A percentile compares a stretch with the other conserved stretches of the same genome.
Conservation (phyloP, 345 rosid genomes). For the Dipteronia sinensis region DNA sequence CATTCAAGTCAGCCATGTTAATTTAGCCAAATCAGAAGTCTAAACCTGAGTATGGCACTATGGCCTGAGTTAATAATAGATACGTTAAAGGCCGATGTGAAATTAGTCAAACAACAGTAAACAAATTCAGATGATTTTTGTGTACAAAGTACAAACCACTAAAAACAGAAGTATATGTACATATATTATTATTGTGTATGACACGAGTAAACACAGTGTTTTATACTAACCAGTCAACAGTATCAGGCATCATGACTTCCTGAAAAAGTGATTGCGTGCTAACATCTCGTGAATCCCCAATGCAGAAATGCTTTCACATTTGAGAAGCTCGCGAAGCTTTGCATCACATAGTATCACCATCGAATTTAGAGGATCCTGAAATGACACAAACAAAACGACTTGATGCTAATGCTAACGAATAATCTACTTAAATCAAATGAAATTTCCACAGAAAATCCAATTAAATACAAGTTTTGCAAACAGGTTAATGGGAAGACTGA, state of each 20-base stretch:
- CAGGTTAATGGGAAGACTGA: background rate
- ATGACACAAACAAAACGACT: slow-evolving; percentile 18
- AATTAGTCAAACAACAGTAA: background rate
- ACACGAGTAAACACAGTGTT: background rate
- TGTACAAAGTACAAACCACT: background rate
- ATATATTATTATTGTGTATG: background rate
- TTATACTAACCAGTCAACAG: slow-evolving; percentile 40
- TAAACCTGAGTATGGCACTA: too few species aligned
- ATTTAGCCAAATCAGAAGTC: too few species aligned
- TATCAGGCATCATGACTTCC: slow-evolving; percentile 50
- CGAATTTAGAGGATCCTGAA: slow-evolving; percentile 72
- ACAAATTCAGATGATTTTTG: background rate
- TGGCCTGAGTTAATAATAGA: too few species aligned
- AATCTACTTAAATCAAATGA: slow-evolving; percentile 2
- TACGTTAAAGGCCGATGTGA: background rate
- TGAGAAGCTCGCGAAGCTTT: slow-evolving; percentile 78
- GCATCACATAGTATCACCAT: slow-evolving; percentile 81
- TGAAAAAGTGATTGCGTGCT: slow-evolving; percentile 68
- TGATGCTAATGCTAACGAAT: slow-evolving; percentile 5
- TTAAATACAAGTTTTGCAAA: background rate
- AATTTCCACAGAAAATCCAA: background rate
- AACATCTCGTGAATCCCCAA: slow-evolving; percentile 72
- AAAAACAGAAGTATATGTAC: background rate
- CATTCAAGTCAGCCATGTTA: too few species aligned
- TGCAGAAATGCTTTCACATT: slow-evolving; percentile 87